Evolutionary conservation across 495 filamentous ascomycete species (phyloP), one percentile per base, ranked within the genome.

Genomic region (Daldinia childiae): DNA sequence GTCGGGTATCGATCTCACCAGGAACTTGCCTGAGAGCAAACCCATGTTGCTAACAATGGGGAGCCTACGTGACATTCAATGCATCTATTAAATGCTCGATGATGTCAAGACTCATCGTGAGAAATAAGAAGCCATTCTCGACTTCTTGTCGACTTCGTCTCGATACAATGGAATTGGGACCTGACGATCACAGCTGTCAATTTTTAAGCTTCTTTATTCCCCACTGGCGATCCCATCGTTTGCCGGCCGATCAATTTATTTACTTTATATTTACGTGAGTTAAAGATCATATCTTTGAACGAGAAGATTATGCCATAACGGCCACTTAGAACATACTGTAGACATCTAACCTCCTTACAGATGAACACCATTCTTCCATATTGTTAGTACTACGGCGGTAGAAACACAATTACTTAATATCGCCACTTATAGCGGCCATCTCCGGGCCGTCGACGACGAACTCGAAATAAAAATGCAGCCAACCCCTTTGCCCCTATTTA

Each of bases 101-200:
- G 54, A 68, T 67, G 59, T 54, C 64, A 72, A 21, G 11, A 12
- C 52, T 41, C 19, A 9, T 21, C 1, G 0, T 61, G 9, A 27
- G 50, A 57, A 21, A 58, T 36, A 26, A 5, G 36, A 51, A 39
- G 30, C 39, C 30, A 26, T 19, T 15, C 14, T 51, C 38, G 39
- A 15, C 26, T 51, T 8, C 24, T 54, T 17, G 5, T 4, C 26
- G 14, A 29, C 55, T 26, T 56, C 39, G 45, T 9, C 36, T 59
- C 14, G 19, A 52, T 19, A 11, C n/a, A 52, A 29, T n/a, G 38
- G 17, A 17, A 30, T 30, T 38, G 21, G 61, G 61, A 58, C 70
- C 57, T 69, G 70, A 58, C 61, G 70, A 73, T 73, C 70, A 30
- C 36, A 38, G 64, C 50, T 65, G 56, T 66, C 64, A 69, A 21